Conservation (phyloP, 768 basidiomycete genomes). For the Leccinum incarnatum region DNA sequence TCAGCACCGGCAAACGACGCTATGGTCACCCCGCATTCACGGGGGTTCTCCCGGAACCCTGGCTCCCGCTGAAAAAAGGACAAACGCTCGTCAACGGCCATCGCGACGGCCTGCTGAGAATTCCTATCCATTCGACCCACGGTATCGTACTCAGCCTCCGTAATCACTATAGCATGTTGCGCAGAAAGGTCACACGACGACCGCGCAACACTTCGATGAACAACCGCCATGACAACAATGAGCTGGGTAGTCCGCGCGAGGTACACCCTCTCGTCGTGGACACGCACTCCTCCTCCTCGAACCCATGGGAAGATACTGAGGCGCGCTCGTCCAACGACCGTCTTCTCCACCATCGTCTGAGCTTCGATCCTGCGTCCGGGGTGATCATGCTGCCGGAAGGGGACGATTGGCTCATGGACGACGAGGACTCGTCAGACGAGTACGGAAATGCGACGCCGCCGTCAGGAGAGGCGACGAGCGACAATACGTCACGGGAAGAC, state of each 20-base stretch:
- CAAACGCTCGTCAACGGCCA: constrained; percentile 65
- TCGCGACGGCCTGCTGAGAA: constrained; percentile 34
- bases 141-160: constrained; percentile 82
- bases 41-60: constrained; percentile 90
- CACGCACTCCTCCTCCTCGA: constrained; percentile 28
- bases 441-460: constrained; percentile 35
- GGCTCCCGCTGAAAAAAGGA: constrained; percentile 88
- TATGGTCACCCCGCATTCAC: constrained; percentile 95
- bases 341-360: constrained; percentile 56
- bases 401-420: constrained; percentile 60
- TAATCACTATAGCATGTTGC: constrained; percentile 59
- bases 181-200: constrained; percentile 32
- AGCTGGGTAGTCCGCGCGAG: constrained; percentile 3
- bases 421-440: constrained; percentile 45
- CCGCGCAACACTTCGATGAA: constrained; percentile 1
- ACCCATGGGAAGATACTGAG: constrained; percentile 61
- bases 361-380: constrained; percentile 83
- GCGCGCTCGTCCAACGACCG: constrained; percentile 28
- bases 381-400: constrained; percentile 86
- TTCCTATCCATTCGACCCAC: constrained; percentile 44
- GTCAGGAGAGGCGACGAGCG: constrained; percentile 17
- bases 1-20: constrained; percentile 87
- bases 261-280: constrained; percentile 28
- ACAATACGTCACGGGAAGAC: constrained; percentile 24
- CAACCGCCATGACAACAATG: constrained; percentile 12